Evolutionary conservation across 495 filamentous ascomycete genomes (phyloP).

Genomic region (Tuber aestivum): DNA sequence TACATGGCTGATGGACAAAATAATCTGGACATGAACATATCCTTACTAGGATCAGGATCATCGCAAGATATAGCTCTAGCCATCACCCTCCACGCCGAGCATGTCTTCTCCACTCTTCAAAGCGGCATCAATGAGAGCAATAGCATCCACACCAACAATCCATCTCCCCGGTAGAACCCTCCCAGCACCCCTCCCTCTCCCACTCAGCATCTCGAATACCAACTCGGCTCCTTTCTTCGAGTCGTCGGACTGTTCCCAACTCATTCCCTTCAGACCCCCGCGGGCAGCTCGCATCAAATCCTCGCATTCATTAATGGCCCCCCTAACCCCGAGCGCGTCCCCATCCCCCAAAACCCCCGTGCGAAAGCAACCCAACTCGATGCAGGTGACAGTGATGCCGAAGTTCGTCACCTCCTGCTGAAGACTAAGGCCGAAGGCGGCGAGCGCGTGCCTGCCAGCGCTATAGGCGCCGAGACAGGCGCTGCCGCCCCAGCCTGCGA

Average conservation of each 20-base stretch:
- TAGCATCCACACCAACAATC: background rate
- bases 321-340: background rate
- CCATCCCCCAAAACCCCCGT: conserved; percentile 22
- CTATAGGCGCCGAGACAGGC: background rate
- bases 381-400: conserved; percentile 47
- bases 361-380: conserved; percentile 53
- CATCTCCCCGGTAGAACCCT: background rate
- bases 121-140: background rate
- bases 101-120: background rate
- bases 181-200: background rate
- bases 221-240: conserved; percentile 41
- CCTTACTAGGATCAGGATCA: background rate
- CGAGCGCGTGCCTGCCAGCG: background rate
- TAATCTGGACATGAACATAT: background rate
- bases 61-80: background rate
- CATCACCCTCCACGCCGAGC: background rate
- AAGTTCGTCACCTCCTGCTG: conserved; percentile 49
- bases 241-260: conserved; percentile 45
- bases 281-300: background rate
- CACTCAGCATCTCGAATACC: conserved; percentile 44
- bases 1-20: background rate
- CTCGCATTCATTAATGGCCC: background rate
- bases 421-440: conserved; percentile 43
- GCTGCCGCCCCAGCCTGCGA: conserved; percentile 32
- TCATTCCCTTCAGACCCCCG: background rate